Conservation (phyloP, 1,139 yeast genomes). For the Yamadazyma jaroonii region DNA sequence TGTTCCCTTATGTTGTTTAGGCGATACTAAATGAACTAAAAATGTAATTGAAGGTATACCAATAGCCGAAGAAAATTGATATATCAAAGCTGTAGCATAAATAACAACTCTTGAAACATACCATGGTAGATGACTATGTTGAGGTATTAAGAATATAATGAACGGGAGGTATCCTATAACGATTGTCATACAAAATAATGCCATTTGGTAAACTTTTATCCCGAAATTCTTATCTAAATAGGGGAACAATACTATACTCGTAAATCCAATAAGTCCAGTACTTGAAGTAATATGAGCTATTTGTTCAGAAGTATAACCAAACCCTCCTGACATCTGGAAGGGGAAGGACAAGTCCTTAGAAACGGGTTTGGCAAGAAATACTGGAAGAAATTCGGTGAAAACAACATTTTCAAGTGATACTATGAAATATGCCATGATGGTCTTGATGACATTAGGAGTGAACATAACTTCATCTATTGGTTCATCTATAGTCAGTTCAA, state of each 20-base stretch:
- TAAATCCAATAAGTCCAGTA: constrained; percentile 55
- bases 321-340: constrained; percentile 24
- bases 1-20: constrained; percentile 45
- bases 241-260: constrained; percentile 52
- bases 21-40: constrained; percentile 47
- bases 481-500: constrained; percentile 4
- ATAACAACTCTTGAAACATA: constrained; percentile 23
- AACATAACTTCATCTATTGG: constrained; percentile 1
- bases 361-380: constrained; percentile 48
- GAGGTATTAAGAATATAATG: constrained; percentile 39
- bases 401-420: constrained; percentile 43
- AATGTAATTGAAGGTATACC: constrained; percentile 17
- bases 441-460: constrained; percentile 7
- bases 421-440: constrained; percentile 10
- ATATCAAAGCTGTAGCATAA: constrained; percentile 22
- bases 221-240: constrained; percentile 47
- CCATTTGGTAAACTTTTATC: constrained; percentile 45
- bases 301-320: constrained; percentile 31
- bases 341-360: constrained; percentile 30
- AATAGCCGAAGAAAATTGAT: constrained; percentile 32
- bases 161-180: constrained; percentile 33
- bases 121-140: constrained; percentile 21
- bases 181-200: constrained; percentile 35
- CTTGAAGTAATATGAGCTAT: constrained; percentile 54
- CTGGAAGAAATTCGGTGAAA: constrained; percentile 57